Conservation (phyloP, 2,329 filamentous ascomycete genomes). For the Exophiala alcalophila region DNA sequence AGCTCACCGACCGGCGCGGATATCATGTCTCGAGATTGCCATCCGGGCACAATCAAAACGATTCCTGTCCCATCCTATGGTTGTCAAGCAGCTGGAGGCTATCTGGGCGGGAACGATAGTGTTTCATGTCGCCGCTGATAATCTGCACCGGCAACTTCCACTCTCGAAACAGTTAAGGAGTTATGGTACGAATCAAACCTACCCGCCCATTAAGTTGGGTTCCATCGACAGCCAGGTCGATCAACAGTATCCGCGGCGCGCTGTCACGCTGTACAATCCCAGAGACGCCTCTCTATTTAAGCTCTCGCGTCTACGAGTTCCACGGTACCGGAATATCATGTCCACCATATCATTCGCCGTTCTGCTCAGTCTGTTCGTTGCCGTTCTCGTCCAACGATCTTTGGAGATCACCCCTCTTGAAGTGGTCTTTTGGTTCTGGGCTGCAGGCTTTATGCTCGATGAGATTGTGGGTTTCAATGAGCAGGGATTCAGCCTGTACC, state of each 20-base stretch:
- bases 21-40: conserved; percentile 87
- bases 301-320: conserved; percentile 82
- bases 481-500: conserved; percentile 91
- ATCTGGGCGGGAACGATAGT: conserved; percentile 96
- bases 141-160: conserved; percentile 61
- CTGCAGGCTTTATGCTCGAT: conserved; percentile 92
- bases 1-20: conserved; percentile 64
- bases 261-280: conserved; percentile 85
- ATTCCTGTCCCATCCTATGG: conserved; percentile 84
- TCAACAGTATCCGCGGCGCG: conserved; percentile 46
- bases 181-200: conserved; percentile 41
- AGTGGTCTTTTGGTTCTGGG: conserved; percentile 96
- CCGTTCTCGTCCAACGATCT: conserved; percentile 73
- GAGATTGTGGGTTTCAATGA: conserved; percentile 95
- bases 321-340: conserved; percentile 84
- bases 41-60: conserved; percentile 91
- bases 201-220: conserved; percentile 26
- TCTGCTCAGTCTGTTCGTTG: conserved; percentile 78
- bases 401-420: conserved; percentile 79
- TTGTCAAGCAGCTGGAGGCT: conserved; percentile 91
- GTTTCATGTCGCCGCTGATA: conserved; percentile 86
- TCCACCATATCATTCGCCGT: conserved; percentile 84
- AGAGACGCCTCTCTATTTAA: conserved; percentile 88
- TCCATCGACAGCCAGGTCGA: conserved; percentile 14
- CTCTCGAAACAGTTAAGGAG: conserved; percentile 25